Percentiles rank a stretch among this genome's conserved stretches.
Conservation (phyloP, 805 yeast genomes). For the Cyberlindnera xishuangbannaensis region DNA sequence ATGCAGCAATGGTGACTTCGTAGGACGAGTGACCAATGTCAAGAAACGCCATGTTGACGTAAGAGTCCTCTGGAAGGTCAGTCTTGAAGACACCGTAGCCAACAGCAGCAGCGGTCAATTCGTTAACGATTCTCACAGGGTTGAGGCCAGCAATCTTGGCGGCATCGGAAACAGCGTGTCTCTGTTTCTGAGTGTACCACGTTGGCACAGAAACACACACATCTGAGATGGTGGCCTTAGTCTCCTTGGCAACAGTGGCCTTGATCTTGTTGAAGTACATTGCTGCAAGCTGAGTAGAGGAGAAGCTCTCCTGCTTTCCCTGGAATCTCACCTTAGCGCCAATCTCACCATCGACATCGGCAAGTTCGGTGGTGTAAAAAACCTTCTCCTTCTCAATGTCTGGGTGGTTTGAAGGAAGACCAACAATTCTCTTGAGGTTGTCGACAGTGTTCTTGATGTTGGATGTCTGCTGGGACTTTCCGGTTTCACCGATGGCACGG, state of each 20-base stretch:
- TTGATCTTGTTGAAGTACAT: slow-evolving; percentile 93
- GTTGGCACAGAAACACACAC: slow-evolving; percentile 93
- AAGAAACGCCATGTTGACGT: slow-evolving; percentile 84
- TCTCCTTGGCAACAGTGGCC: slow-evolving; percentile 72
- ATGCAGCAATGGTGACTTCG: slow-evolving; percentile 83
- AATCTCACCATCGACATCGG: slow-evolving; percentile 67
- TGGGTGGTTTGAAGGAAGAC: slow-evolving; percentile 68
- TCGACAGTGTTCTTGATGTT: slow-evolving; percentile 95
- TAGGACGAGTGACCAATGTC: slow-evolving; percentile 97
- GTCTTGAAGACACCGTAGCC: slow-evolving; percentile 98
- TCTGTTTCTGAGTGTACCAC: slow-evolving; percentile 95
- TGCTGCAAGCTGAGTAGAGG: slow-evolving; percentile 87
- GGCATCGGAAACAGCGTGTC: slow-evolving; percentile 94
- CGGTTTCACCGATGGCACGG: slow-evolving; percentile 93
- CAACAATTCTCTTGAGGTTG: slow-evolving; percentile 88
- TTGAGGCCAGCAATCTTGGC: slow-evolving; percentile 93
- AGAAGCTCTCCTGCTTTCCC: slow-evolving; percentile 72
- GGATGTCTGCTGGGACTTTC: slow-evolving; percentile 94
- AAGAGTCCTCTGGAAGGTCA: slow-evolving; percentile 91
- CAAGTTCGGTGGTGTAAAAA: slow-evolving; percentile 68
- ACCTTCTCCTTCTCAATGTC: slow-evolving; percentile 71
- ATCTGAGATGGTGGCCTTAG: slow-evolving; percentile 71
- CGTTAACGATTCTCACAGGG: slow-evolving; percentile 97
- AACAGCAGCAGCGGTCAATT: slow-evolving; percentile 97
- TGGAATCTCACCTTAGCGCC: slow-evolving; percentile 82